These are phyloP conservation scores for Carex littledalei DNA, from an alignment of 176 grass and related monocot genomes.

Conservation along the genomic window DNA sequence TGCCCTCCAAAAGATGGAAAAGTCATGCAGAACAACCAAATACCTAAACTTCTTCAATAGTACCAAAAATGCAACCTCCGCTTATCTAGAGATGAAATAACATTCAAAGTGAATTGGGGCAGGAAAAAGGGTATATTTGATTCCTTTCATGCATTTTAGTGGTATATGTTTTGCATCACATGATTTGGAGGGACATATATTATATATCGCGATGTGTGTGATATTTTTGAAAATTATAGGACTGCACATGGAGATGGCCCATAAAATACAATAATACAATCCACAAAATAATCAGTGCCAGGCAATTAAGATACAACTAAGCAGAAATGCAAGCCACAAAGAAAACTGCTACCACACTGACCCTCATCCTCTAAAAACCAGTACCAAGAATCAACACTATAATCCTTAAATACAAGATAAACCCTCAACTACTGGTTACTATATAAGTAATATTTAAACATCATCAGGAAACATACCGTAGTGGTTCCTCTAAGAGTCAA, in stretches of 20 bases:
- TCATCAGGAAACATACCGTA: constrained; percentile 43
- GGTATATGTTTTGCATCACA: background rate
- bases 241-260: background rate
- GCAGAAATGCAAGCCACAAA: background rate
- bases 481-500: constrained; percentile 79
- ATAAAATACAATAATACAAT: background rate
- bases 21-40: background rate
- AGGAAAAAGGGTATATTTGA: background rate
- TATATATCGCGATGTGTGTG: background rate
- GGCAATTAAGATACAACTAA: background rate
- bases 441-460: background rate
- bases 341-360: background rate
- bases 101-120: background rate
- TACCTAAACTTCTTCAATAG: background rate
- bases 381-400: background rate
- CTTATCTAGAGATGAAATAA: background rate
- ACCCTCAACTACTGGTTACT: background rate
- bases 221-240: background rate
- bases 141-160: background rate
- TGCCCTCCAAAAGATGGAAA: background rate
- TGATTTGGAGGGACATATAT: background rate
- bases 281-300: background rate
- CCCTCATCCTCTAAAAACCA: background rate
- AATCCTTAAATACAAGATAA: background rate
- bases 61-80: background rate